These are phyloP conservation scores for Chimonanthus salicifolius DNA, from an alignment of 164 flowering plant genomes.

Conservation along the genomic window DNA sequence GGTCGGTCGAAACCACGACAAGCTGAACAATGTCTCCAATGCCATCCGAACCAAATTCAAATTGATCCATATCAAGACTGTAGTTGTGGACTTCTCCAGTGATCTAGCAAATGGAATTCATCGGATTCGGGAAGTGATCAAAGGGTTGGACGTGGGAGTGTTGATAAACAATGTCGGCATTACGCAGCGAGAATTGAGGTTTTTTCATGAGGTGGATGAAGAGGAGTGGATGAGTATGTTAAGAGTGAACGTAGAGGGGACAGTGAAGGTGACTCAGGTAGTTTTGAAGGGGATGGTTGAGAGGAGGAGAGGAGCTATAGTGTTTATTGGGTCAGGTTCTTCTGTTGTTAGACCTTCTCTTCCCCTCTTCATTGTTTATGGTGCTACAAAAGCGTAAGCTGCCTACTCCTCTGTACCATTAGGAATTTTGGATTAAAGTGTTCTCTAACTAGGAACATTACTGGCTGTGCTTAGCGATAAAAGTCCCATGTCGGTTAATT, in stretches of 20 bases:
- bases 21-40: conserved; percentile 54
- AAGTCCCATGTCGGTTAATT: no score
- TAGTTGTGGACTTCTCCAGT: conserved; percentile 74
- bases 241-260: conserved; percentile 71
- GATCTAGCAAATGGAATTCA: conserved; percentile 57
- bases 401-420: not conserved
- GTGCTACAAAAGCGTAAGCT: conserved; percentile 88
- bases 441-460: no score
- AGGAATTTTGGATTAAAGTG: no score
- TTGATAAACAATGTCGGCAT: conserved; percentile 78
- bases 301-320: conserved; percentile 89
- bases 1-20: conserved; percentile 70
- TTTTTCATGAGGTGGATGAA: conserved; percentile 76
- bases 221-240: conserved; percentile 57
- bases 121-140: conserved; percentile 47
- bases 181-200: conserved; percentile 73
- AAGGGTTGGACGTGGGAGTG: conserved; percentile 78
- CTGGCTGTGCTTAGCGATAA: no score
- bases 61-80: conserved; percentile 47
- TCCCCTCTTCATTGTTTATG: conserved; percentile 87
- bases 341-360: conserved; percentile 74
- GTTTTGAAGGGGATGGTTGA: conserved; percentile 71
- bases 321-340: conserved; percentile 89
- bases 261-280: conserved; percentile 72
- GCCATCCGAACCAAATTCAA: conserved; percentile 41